Evolutionary conservation across 305 asterid genomes (phyloP).

Genomic region (Solanum aculeatissimum): DNA sequence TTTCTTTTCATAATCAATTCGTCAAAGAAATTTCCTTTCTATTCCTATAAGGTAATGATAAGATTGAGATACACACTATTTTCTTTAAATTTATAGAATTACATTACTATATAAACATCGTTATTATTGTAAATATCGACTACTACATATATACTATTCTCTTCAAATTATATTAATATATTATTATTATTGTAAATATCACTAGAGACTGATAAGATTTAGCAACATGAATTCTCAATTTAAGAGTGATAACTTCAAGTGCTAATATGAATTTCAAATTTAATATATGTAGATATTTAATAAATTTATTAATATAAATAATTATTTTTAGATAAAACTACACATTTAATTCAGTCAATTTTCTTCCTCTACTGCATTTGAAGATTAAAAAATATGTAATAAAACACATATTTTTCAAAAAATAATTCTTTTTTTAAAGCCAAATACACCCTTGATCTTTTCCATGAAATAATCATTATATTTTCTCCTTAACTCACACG

Average conservation of each 20-base stretch:
- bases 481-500: background rate
- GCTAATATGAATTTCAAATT: background rate
- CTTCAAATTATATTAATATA: background rate
- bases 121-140: background rate
- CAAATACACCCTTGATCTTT: background rate
- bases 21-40: background rate
- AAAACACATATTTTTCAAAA: background rate
- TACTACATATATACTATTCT: accelerated
- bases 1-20: background rate
- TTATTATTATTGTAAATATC: background rate
- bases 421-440: background rate
- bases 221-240: background rate
- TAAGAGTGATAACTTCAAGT: background rate
- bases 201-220: background rate
- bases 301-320: background rate
- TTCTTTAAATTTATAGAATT: background rate
- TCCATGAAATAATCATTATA: background rate
- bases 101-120: background rate
- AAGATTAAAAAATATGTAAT: background rate
- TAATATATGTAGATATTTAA: background rate
- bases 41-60: background rate
- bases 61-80: background rate
- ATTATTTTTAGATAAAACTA: background rate
- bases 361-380: too few species aligned
- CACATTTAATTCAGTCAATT: background rate